Conservation (phyloP, 345 rosid species). For the Toxicodendron radicans region DNA sequence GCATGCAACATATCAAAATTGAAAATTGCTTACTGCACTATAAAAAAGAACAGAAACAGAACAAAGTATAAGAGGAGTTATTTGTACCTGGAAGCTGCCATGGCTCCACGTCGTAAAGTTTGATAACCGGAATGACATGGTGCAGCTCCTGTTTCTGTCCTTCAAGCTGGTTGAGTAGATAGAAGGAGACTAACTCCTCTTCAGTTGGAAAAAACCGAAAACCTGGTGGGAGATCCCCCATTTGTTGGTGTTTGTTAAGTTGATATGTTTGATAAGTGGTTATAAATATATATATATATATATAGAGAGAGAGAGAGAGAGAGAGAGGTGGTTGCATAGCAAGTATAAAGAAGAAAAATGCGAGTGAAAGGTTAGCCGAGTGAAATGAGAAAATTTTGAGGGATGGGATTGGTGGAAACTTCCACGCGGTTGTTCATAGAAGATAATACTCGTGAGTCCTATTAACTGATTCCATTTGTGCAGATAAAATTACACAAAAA, state of each 20-base stretch:
- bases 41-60: neutral
- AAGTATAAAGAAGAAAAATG: neutral
- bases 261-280: neutral
- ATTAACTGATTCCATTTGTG: neutral
- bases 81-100: slow-evolving; percentile 68
- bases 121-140: slow-evolving; percentile 59
- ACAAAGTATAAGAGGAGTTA: neutral
- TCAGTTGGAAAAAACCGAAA: slow-evolving; percentile 92
- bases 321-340: slow-evolving; percentile 10
- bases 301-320: neutral
- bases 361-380: slow-evolving; percentile 45
- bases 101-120: slow-evolving; percentile 66
- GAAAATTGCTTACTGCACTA: neutral
- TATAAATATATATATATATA: slow-evolving; percentile 11
- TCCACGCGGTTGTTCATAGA: slow-evolving; percentile 52
- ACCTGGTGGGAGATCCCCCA: slow-evolving; percentile 48
- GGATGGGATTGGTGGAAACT: slow-evolving; percentile 23
- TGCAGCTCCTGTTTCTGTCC: slow-evolving; percentile 53
- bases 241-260: neutral
- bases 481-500: neutral
- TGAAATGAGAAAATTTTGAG: slow-evolving; percentile 46
- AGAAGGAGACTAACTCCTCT: slow-evolving; percentile 82
- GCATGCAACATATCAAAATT: slow-evolving; percentile 30
- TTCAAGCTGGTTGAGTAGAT: slow-evolving; percentile 64
- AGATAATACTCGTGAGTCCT: neutral